Conservation (phyloP, 148 eudicot species). For the Persicaria tinctoria region DNA sequence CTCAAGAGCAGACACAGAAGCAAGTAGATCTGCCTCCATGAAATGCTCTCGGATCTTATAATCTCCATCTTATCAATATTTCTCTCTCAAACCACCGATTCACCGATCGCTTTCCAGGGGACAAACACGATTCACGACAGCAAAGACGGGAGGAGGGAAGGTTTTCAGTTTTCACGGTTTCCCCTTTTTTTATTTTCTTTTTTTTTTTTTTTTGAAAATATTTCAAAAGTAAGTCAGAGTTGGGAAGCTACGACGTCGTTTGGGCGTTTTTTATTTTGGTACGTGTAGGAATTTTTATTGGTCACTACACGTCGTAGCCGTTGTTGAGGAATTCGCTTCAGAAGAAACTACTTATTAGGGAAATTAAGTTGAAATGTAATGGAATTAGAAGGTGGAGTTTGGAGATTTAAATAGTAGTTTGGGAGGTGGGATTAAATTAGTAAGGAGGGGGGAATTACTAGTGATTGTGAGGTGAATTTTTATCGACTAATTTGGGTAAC, state of each 20-base stretch:
- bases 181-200: background rate
- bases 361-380: background rate
- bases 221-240: background rate
- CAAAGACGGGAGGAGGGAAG: background rate
- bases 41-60: too few relatives aligned
- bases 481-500: background rate
- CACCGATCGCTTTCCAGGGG: background rate
- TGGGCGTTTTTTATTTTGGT: background rate
- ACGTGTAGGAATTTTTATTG: background rate
- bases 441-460: background rate
- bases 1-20: too few relatives aligned
- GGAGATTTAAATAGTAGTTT: background rate
- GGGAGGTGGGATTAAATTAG: background rate
- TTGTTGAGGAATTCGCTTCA: background rate
- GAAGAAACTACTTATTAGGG: background rate
- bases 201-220: background rate
- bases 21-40: too few relatives aligned
- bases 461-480: background rate
- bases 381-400: background rate
- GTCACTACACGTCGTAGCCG: slow-evolving; percentile 6
- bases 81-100: background rate
- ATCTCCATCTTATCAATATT: background rate
- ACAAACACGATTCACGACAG: background rate
- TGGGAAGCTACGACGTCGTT: slow-evolving; percentile 1
- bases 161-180: background rate